phyloP scores from a whole-genome alignment of 192 early-diverging fungal genomes.

The Coemansia sp. region DNA sequence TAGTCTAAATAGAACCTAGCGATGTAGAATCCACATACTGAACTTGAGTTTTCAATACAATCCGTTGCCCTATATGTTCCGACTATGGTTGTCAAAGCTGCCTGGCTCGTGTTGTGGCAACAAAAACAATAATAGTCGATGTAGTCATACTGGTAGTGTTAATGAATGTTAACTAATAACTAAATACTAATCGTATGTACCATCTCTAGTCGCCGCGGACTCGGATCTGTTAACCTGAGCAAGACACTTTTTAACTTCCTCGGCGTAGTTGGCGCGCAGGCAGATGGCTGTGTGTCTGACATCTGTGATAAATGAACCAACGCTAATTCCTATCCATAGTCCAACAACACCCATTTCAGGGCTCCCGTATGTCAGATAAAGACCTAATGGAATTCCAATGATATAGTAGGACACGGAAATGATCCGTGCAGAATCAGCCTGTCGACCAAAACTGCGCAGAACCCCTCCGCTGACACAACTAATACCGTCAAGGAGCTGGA shows the following conservation, averaged over 20 bases:
- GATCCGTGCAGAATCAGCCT: constrained; percentile 45
- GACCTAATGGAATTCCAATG: constrained; percentile 51
- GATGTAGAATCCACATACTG: too few species aligned
- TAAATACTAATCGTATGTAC: neutral
- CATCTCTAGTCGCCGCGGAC: neutral
- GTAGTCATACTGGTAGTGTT: neutral
- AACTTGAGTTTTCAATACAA: too few species aligned
- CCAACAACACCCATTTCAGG: constrained; percentile 19
- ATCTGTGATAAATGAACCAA: neutral
- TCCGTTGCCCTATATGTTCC: too few species aligned
- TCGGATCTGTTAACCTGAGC: neutral
- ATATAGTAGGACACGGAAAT: constrained; percentile 50
- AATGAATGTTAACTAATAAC: neutral
- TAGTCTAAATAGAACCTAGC: too few species aligned
- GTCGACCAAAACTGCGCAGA: constrained; percentile 54
- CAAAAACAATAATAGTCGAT: neutral
- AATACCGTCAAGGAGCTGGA: constrained; percentile 60
- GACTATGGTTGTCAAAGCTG: too few species aligned
- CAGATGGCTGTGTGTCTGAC: neutral
- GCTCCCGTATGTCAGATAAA: constrained; percentile 43
- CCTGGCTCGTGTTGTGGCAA: too few species aligned
- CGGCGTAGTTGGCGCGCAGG: constrained; percentile 1
- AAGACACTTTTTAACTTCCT: constrained; percentile 2
- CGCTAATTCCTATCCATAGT: constrained; percentile 24
- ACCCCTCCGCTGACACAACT: constrained; percentile 58